Evolutionary conservation across 2,329 filamentous ascomycete species (phyloP).

Genomic region (Colletotrichum camelliae): DNA sequence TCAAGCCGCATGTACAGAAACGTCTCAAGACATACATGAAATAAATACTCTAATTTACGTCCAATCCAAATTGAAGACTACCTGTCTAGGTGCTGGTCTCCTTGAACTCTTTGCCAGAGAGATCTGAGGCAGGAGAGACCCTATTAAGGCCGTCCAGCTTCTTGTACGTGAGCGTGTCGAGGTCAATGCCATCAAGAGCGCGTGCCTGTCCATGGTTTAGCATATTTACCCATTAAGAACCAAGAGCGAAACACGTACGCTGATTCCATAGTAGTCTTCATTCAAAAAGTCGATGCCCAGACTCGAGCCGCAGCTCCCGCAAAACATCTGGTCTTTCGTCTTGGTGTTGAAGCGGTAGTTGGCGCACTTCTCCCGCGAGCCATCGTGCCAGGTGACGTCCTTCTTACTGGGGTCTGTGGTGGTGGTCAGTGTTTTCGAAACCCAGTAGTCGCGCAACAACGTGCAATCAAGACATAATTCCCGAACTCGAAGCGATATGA

Average conservation of each 20-base stretch:
- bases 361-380: constrained; percentile 37
- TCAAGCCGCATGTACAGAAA: neutral
- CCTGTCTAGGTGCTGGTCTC: neutral
- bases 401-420: constrained; percentile 41
- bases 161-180: constrained; percentile 40
- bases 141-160: constrained; percentile 40
- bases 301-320: constrained; percentile 50
- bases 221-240: neutral
- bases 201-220: constrained; percentile 33
- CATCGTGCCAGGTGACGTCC: constrained; percentile 48
- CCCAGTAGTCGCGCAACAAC: neutral
- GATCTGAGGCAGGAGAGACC: constrained; percentile 38
- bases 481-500: neutral
- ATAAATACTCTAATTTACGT: neutral
- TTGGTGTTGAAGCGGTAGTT: constrained; percentile 53
- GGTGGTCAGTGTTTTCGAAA: neutral
- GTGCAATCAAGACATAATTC: neutral
- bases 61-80: neutral
- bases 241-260: constrained; percentile 34
- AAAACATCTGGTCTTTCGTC: constrained; percentile 54
- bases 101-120: constrained; percentile 35
- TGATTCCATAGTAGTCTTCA: constrained; percentile 45
- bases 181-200: constrained; percentile 44
- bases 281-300: constrained; percentile 50
- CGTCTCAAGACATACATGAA: neutral